Evolutionary conservation across 2,329 filamentous ascomycete genomes (phyloP), one percentile per base, ranked within the genome.

Genomic region (Fusarium abutilonis): DNA sequence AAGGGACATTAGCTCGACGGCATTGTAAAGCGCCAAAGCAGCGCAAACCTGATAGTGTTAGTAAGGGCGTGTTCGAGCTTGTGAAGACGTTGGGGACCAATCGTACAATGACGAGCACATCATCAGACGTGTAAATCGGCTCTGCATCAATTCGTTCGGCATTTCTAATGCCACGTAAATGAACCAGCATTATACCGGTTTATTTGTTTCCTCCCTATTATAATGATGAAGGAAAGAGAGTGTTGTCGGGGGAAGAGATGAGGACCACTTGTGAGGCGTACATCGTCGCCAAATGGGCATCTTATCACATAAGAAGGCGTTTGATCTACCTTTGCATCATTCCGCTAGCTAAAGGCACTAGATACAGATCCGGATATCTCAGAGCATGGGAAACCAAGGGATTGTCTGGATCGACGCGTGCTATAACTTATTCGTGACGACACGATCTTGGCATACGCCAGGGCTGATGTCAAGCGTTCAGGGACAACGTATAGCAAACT

Each of bases 1-100:
- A 49, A 76, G 68, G 31, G 72, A 58, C 29, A 64, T 63, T 3
- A 77, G 68, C 44, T 77, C 73, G 29, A 71, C 23, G 10, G 70
- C 67, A 13, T 76, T 76, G 44, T 72, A 75, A 6, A 73, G 56
- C 2, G 60, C 35, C 0, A 67, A 10, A 2, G 61, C 56, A 11
- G 64, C 42, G 13, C 57, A 55, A 9, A 57, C 36, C 64, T 65
- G 6, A 6, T 8, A 2, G 3, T 1, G 11, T 35, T 4, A 50
- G 41, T 3, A 17, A 2, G 6, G 6, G 23, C 23, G 8, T 26
- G 23, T 26, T 8, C 23, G 6, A 14, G 3, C 6, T 6, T 1
- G 1, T 1, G 1, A 9, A 9, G 6, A 1, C 0, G 8, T 3
- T 14, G 3, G 6, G 8, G 2, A 4, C 3, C 2, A 4, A 10